phyloP scores from a whole-genome alignment of 1,284 basidiomycete species.

The Ustanciosporium gigantosporum region DNA sequence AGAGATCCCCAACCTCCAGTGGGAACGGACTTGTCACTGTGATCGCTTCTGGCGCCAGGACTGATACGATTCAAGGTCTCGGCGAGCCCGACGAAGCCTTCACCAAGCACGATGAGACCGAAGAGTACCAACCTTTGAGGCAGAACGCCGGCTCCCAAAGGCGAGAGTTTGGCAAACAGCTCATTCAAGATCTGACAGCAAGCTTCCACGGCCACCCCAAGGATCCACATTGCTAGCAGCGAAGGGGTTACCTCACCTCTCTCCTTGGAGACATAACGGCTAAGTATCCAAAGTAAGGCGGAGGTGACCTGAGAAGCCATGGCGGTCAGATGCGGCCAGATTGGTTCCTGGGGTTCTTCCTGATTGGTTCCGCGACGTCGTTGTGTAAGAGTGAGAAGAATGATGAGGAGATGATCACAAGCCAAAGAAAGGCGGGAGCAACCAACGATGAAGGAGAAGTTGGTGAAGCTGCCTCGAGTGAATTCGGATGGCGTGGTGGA shows the following conservation, averaged over 20 bases:
- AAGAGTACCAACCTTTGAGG: conserved; percentile 31
- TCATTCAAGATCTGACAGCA: conserved; percentile 16
- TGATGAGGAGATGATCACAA: conserved; percentile 8
- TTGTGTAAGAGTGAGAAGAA: conserved; percentile 3
- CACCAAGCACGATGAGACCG: conserved; percentile 36
- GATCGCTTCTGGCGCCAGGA: conserved; percentile 15
- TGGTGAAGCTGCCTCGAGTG: conserved; percentile 23
- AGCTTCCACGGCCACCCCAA: conserved; percentile 15
- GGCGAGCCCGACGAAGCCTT: conserved; percentile 31
- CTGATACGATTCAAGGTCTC: conserved; percentile 33
- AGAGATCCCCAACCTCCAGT: conserved; percentile 32
- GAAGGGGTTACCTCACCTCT: conserved; percentile 7
- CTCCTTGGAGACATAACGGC: conserved; percentile 9
- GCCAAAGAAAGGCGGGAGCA: conserved; percentile 19
- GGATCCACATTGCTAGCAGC: conserved; percentile 36
- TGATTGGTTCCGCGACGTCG: neutral
- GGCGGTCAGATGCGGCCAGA: conserved; percentile 12
- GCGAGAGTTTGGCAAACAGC: conserved; percentile 9
- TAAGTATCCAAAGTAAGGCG: conserved; percentile 29
- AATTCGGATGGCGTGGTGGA: conserved; percentile 39
- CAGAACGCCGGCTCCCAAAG: conserved; percentile 11
- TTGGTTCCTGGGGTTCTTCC: neutral
- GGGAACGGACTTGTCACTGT: conserved; percentile 4
- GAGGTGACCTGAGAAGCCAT: conserved; percentile 12
- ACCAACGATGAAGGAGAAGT: conserved; percentile 34